phyloP scores from a whole-genome alignment of 1,139 yeast species.

The Taphrina confusa region DNA sequence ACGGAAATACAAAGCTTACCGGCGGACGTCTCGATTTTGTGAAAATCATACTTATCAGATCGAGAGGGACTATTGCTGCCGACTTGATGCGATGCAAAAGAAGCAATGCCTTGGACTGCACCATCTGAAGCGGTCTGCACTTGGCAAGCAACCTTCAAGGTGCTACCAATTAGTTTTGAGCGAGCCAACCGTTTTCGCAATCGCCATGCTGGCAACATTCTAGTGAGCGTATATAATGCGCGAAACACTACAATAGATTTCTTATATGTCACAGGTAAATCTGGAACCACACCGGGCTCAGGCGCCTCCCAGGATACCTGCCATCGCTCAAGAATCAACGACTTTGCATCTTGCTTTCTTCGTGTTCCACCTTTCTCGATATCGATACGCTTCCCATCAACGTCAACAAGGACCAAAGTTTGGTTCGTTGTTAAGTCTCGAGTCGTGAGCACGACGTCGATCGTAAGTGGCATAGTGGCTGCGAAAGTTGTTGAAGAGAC shows the following conservation, averaged over 20 bases:
- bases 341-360: conserved; percentile 60
- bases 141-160: conserved; percentile 58
- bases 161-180: conserved; percentile 49
- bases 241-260: conserved; percentile 74
- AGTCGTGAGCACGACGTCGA: conserved; percentile 80
- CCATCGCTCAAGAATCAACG: conserved; percentile 92
- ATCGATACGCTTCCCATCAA: conserved; percentile 53
- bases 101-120: background rate
- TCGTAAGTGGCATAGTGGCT: conserved; percentile 53
- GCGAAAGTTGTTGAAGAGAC: conserved; percentile 37
- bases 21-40: conserved; percentile 69
- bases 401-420: conserved; percentile 61
- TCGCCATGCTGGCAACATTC: conserved; percentile 71
- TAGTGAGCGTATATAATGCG: conserved; percentile 64
- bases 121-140: conserved; percentile 44
- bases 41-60: conserved; percentile 55
- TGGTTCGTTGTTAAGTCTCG: conserved; percentile 62
- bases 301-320: conserved; percentile 68
- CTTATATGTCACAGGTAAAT: conserved; percentile 70
- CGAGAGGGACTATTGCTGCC: background rate
- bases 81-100: background rate
- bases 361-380: conserved; percentile 49
- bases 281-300: conserved; percentile 36
- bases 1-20: conserved; percentile 76
- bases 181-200: conserved; percentile 52